These are phyloP conservation scores for Pseudozyma thailandica DNA, from an alignment of 1,284 basidiomycete genomes.

Conservation along the genomic window DNA sequence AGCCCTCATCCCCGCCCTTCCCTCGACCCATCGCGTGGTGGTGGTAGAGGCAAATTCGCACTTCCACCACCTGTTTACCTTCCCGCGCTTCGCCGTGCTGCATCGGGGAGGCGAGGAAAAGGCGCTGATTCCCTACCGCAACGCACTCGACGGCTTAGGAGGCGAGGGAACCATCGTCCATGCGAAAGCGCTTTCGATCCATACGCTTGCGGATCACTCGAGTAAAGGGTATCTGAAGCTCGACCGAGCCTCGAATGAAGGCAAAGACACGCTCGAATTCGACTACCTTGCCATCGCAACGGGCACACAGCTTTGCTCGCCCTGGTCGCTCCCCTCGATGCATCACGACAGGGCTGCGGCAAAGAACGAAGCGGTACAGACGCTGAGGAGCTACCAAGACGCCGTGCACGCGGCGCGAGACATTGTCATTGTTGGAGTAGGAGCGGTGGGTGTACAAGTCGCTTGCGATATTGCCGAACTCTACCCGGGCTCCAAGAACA, in stretches of 20 bases:
- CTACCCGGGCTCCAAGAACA: slow-evolving; percentile 32
- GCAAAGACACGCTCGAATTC: slow-evolving; percentile 19
- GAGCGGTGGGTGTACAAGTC: slow-evolving; percentile 64
- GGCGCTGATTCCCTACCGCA: slow-evolving; percentile 72
- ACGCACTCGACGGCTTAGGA: slow-evolving; percentile 73
- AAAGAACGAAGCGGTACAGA: slow-evolving; percentile 50
- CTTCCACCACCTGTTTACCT: slow-evolving; percentile 71
- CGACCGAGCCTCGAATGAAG: slow-evolving; percentile 2
- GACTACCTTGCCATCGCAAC: slow-evolving; percentile 47
- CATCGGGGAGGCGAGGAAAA: slow-evolving; percentile 71
- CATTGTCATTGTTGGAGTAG: slow-evolving; percentile 64
- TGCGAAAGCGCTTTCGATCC: slow-evolving; percentile 32
- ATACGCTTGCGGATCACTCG: neutral
- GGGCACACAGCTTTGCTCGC: slow-evolving; percentile 26
- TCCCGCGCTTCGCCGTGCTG: slow-evolving; percentile 71
- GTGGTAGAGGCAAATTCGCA: slow-evolving; percentile 71
- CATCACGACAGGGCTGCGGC: slow-evolving; percentile 10
- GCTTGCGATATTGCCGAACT: slow-evolving; percentile 61
- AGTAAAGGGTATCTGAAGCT: slow-evolving; percentile 19
- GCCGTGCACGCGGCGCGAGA: slow-evolving; percentile 45
- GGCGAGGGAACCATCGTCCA: slow-evolving; percentile 18
- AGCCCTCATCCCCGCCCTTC: slow-evolving; percentile 66
- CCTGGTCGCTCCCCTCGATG: slow-evolving; percentile 30
- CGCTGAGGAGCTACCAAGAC: slow-evolving; percentile 51
- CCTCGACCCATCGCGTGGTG: slow-evolving; percentile 69